Evolutionary conservation across 768 basidiomycete species (phyloP).

Genomic region (Tubosaeta sp.): DNA sequence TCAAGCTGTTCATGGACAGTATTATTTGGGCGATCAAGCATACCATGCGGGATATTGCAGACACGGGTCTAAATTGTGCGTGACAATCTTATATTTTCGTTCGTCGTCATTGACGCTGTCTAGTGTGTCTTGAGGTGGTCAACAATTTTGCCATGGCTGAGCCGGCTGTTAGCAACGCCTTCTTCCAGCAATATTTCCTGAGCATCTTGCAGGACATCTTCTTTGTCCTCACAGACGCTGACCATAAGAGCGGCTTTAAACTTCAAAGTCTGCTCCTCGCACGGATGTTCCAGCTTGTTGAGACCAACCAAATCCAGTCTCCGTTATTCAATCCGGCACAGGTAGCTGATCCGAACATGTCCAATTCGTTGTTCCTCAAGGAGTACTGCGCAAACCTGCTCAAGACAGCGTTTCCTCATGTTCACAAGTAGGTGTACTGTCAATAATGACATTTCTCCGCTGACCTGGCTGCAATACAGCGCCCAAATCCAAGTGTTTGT

Average conservation of each 20-base stretch:
- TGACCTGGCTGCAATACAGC: conserved; percentile 34
- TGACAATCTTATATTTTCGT: conserved; percentile 3
- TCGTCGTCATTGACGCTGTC: conserved; percentile 2
- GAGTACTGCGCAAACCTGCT: conserved; percentile 85
- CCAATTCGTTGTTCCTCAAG: conserved; percentile 76
- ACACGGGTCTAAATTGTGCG: conserved; percentile 76
- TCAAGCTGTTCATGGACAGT: conserved; percentile 97
- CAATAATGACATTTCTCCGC: conserved; percentile 1
- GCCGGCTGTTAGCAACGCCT: conserved; percentile 74
- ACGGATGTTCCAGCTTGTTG: conserved; percentile 89
- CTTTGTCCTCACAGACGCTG: conserved; percentile 95
- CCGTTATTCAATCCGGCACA: conserved; percentile 82
- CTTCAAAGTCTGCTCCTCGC: conserved; percentile 90
- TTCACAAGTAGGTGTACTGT: conserved; percentile 61
- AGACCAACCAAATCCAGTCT: conserved; percentile 71
- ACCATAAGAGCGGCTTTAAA: conserved; percentile 99
- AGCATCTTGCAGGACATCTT: conserved; percentile 93
- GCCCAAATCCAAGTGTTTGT: conserved; percentile 72
- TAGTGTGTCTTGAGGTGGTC: conserved; percentile 90
- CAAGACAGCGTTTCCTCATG: conserved; percentile 87
- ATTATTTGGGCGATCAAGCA: conserved; percentile 99
- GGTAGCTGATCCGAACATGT: conserved; percentile 62
- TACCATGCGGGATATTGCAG: conserved; percentile 97
- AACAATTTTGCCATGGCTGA: conserved; percentile 91
- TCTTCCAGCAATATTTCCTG: conserved; percentile 96